Percentiles rank a stretch among this genome's conserved stretches.
phyloP scores from a whole-genome alignment of 2,329 filamentous ascomycete species.

The Sarocladium brachiariae region DNA sequence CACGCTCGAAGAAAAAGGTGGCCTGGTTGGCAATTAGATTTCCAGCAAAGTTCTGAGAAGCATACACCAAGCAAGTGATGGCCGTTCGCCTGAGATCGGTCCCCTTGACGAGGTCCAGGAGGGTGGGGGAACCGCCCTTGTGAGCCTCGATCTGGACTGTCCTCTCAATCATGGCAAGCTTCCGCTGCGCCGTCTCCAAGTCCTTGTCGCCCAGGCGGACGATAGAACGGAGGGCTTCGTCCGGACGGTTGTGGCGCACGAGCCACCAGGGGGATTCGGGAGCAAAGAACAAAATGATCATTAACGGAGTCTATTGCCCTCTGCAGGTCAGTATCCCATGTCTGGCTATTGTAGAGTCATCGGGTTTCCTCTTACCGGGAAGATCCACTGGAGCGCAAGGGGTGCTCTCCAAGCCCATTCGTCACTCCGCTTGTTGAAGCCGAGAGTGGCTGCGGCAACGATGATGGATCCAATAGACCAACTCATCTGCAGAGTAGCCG shows the following conservation, averaged over 20 bases:
- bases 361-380: slow-evolving; percentile 6
- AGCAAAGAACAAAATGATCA: slow-evolving; percentile 35
- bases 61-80: slow-evolving; percentile 58
- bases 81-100: slow-evolving; percentile 70
- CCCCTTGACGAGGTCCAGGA: slow-evolving; percentile 78
- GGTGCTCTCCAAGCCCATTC: slow-evolving; percentile 35
- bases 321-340: too few species aligned
- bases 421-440: slow-evolving; percentile 34
- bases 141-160: slow-evolving; percentile 74
- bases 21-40: slow-evolving; percentile 61
- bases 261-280: slow-evolving; percentile 50
- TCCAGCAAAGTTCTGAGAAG: slow-evolving; percentile 56
- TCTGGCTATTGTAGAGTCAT: too few species aligned
- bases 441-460: slow-evolving; percentile 46
- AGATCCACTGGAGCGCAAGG: slow-evolving; percentile 53
- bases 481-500: slow-evolving; percentile 56
- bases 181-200: slow-evolving; percentile 63
- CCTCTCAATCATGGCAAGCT: slow-evolving; percentile 85
- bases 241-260: slow-evolving; percentile 36
- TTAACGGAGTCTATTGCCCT: slow-evolving; percentile 29
- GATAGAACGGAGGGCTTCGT: slow-evolving; percentile 15
- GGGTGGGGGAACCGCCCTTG: slow-evolving; percentile 67
- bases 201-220: slow-evolving; percentile 19
- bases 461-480: slow-evolving; percentile 56
- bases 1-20: slow-evolving; percentile 51